Conservation (phyloP, 2,329 filamentous ascomycete species). For the Aureobasidium leucospermi region DNA sequence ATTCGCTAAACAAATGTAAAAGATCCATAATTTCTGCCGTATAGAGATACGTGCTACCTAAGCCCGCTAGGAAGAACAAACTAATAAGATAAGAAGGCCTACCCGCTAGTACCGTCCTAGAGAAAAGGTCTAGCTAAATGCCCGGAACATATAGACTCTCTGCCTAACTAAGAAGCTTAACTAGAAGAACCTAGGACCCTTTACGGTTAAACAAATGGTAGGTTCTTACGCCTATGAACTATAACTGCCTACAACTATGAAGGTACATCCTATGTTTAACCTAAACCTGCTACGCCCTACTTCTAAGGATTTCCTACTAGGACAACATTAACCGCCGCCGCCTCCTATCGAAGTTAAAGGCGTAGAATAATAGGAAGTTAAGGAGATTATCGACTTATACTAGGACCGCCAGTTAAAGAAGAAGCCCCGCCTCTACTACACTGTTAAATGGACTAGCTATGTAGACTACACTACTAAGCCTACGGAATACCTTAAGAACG, state of each 20-base stretch:
- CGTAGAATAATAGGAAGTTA: neutral
- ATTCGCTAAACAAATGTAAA: constrained; percentile 4
- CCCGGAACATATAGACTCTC: too few relatives aligned
- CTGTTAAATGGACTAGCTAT: neutral
- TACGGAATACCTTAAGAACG: neutral
- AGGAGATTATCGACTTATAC: neutral
- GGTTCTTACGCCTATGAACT: neutral
- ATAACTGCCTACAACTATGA: neutral
- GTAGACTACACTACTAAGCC: neutral
- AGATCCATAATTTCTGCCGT: neutral
- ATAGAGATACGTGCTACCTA: neutral
- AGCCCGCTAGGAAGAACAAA: neutral
- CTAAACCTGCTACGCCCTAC: neutral
- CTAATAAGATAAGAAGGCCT: too few relatives aligned
- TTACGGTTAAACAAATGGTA: neutral
- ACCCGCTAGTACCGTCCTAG: too few relatives aligned
- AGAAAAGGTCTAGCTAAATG: too few relatives aligned
- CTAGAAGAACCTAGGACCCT: too few relatives aligned
- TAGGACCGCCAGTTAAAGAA: neutral
- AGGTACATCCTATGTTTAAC: constrained; percentile 2
- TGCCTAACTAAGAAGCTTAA: too few relatives aligned
- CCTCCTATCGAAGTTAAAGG: neutral
- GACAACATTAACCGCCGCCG: neutral
- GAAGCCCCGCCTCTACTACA: neutral
- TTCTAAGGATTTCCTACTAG: neutral